Percentiles rank a stretch among this genome's conserved stretches.
Conservation (phyloP, 768 basidiomycete species). For the Porpolomopsis calyptriformis region DNA sequence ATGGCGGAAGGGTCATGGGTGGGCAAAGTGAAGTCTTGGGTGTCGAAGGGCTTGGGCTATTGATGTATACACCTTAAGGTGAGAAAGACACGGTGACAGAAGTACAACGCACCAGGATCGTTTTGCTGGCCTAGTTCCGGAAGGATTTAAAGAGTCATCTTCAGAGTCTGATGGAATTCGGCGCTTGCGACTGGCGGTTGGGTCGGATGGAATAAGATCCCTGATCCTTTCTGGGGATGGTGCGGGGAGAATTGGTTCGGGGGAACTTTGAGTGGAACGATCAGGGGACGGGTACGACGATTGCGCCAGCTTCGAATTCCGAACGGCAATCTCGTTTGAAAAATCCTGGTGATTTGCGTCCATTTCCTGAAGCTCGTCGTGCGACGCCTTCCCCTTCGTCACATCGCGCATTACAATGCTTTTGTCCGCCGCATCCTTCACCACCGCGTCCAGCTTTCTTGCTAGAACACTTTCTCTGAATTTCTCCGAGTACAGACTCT, state of each 20-base stretch:
- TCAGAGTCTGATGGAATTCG: neutral
- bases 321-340: too few relatives aligned
- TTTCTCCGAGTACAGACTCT: conserved; percentile 20
- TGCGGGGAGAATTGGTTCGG: conserved; percentile 1
- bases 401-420: conserved; percentile 12
- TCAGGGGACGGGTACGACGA: conserved; percentile 14
- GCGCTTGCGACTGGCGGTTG: conserved; percentile 10
- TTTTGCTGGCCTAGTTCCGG: conserved; percentile 8
- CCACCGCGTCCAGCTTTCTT: conserved; percentile 17
- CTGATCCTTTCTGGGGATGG: neutral
- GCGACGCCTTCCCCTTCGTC: conserved; percentile 3
- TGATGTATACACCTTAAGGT: neutral
- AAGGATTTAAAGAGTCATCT: neutral
- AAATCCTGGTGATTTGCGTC: neutral
- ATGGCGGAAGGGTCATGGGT: neutral
- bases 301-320: neutral
- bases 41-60: neutral
- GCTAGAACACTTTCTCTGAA: conserved; percentile 20
- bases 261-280: conserved; percentile 11
- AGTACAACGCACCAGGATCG: conserved; percentile 9
- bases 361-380: neutral
- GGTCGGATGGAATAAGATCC: neutral
- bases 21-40: neutral
- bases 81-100: neutral
- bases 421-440: conserved; percentile 20